Evolutionary conservation across 2,329 filamentous ascomycete genomes (phyloP), one percentile per base, ranked within the genome.

Genomic region (Penicillium freii): DNA sequence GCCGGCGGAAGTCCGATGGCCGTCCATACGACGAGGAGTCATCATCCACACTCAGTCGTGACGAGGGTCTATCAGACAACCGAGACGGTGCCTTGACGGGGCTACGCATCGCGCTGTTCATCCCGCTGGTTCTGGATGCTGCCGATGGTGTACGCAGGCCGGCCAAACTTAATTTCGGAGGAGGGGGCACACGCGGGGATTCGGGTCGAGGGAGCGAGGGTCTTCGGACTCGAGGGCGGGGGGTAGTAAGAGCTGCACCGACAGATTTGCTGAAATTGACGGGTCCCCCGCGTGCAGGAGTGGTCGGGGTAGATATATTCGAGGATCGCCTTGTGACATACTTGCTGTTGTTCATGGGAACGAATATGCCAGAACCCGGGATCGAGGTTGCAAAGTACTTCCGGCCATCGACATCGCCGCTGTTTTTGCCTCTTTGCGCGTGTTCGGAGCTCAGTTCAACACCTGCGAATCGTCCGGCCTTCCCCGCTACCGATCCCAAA

Each of bases 261-360:
- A 96, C 80, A 0, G 92, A 95, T 74, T 95, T 90, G 71, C 91
- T 94, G 77, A 97, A 94, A 70, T 92, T 92, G 54, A 88, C 83
- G 49, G 90, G 65, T 66, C 87, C 84, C 3, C 87, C 84, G 31
- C 89, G 80, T 19, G 82, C 81, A 31, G 84, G 84, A n/a, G 87
- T 86, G 3, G 84, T 85, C 5, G 92, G 89, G 1, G 89, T 92
- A 53, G 83, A 23, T 81, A 64, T 63, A 27, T 58, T 62, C 83
- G 85, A 67, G 19, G 63, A 63, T 49, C 84, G 70, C 85, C 87
- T 74, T 84, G 89, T 70, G 83, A 77, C 72, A 60, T 76, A 77
- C 62, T 75, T 82, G 34, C 90, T 90, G 73, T 95, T 94, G 72
- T 87, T 85, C 17, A 94, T 79, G 4, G 94, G 94, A 15, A 99